Evolutionary conservation across 139 green algal species (phyloP).

Genomic region (Pleodorina starrii): DNA sequence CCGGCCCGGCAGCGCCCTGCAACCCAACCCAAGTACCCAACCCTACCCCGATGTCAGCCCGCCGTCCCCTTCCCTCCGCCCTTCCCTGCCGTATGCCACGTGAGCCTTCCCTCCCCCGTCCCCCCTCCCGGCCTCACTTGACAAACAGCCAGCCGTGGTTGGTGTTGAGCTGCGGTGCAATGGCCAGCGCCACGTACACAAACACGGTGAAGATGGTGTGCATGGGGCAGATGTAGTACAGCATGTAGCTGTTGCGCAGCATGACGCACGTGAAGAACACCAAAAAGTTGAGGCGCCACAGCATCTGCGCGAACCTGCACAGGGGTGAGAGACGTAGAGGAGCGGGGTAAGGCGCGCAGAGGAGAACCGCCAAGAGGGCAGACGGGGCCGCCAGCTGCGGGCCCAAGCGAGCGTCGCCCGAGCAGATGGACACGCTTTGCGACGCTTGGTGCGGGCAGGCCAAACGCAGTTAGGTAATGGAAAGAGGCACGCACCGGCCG

Average conservation of each 20-base stretch:
- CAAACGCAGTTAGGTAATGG: no score
- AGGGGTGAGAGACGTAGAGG: neutral
- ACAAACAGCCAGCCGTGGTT: constrained; percentile 66
- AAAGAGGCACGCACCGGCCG: constrained; percentile 55
- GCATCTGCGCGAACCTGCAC: constrained; percentile 93
- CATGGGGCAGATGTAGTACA: constrained; percentile 99
- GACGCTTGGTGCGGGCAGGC: no score
- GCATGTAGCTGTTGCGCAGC: constrained; percentile 95
- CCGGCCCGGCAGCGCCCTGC: no score
- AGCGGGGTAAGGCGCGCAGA: neutral
- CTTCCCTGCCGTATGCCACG: no score
- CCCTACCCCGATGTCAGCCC: no score
- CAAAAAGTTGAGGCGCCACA: constrained; percentile 98
- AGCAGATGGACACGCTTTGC: no score
- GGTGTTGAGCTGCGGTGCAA: constrained; percentile 81
- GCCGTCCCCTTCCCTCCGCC: no score
- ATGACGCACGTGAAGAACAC: constrained; percentile 83
- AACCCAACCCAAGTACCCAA: no score
- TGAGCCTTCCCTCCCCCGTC: no score
- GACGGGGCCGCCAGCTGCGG: no score
- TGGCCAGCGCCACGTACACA: constrained; percentile 86
- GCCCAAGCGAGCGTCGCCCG: no score
- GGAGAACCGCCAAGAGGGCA: neutral
- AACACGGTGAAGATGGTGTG: constrained; percentile 97
- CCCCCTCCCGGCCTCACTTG: constrained; percentile 81